These are phyloP conservation scores for Microcyclospora tardicrescens DNA, from an alignment of 2,329 filamentous ascomycete genomes.

Conservation along the genomic window DNA sequence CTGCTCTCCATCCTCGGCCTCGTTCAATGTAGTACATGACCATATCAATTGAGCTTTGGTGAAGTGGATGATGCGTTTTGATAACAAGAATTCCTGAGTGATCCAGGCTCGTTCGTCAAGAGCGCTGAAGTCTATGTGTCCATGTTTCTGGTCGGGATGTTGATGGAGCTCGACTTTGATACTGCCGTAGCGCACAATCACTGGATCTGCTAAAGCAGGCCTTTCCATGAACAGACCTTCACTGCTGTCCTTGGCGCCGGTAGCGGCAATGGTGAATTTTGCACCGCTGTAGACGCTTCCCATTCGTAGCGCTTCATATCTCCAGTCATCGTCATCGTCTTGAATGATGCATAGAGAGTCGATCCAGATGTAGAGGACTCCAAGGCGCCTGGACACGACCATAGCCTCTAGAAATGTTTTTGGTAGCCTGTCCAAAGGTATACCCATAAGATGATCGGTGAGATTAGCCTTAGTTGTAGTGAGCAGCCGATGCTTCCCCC, in stretches of 20 bases:
- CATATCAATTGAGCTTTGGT: not conserved
- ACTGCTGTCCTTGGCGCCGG: not conserved
- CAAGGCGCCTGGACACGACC: not conserved
- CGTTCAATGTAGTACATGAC: not conserved
- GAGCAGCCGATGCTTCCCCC: not conserved
- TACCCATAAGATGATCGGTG: not conserved
- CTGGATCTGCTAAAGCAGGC: not conserved
- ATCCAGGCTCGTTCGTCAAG: not conserved
- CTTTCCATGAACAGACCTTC: not conserved
- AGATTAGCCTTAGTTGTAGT: not conserved
- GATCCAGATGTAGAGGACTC: slow-evolving; percentile 6
- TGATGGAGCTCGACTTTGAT: too few relatives aligned
- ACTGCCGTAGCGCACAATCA: not conserved
- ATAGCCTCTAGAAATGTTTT: not conserved
- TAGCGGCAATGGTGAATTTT: slow-evolving; percentile 6
- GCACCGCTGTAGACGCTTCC: slow-evolving; percentile 4
- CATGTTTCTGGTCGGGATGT: too few relatives aligned
- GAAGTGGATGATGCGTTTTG: not conserved
- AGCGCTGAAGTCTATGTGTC: not conserved
- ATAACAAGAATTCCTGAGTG: not conserved
- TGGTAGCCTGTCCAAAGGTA: not conserved
- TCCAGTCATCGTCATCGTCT: slow-evolving; percentile 7
- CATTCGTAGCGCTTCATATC: slow-evolving; percentile 5
- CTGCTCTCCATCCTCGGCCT: too few relatives aligned
- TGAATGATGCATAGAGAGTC: slow-evolving; percentile 9